phyloP scores from a whole-genome alignment of 1,284 basidiomycete genomes.

The Agroathelia rolfsii region DNA sequence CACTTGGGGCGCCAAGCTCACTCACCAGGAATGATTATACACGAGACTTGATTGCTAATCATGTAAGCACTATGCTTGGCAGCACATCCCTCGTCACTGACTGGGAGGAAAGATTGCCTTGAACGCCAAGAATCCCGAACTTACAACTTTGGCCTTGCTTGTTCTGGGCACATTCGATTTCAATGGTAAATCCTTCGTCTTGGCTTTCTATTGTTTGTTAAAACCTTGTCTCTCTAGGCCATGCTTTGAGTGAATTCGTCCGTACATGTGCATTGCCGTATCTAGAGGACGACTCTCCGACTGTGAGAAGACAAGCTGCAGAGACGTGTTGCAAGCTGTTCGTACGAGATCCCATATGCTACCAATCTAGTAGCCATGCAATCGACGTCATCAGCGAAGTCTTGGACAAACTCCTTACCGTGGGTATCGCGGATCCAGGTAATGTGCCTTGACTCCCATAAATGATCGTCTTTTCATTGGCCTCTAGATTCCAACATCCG shows the following conservation, averaged over 20 bases:
- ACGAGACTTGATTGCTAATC: conserved; percentile 51
- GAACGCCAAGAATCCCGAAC: conserved; percentile 57
- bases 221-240: conserved; percentile 41
- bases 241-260: conserved; percentile 95
- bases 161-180: conserved; percentile 95
- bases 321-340: conserved; percentile 89
- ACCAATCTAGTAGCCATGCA: conserved; percentile 92
- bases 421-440: conserved; percentile 97
- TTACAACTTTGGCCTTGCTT: conserved; percentile 78
- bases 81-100: too few species aligned
- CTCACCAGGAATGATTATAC: conserved; percentile 45
- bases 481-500: conserved; percentile 69
- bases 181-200: conserved; percentile 46
- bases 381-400: conserved; percentile 98
- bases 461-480: conserved; percentile 4
- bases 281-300: conserved; percentile 85
- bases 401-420: conserved; percentile 91
- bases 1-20: conserved; percentile 69
- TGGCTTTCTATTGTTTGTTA: conserved; percentile 2
- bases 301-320: conserved; percentile 87
- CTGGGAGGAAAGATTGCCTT: conserved; percentile 32
- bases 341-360: conserved; percentile 92
- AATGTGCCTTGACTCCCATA: conserved; percentile 14
- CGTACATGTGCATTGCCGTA: conserved; percentile 89
- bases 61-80: conserved; percentile 38